Conservation (phyloP, 1,284 basidiomycete genomes). For the Irpex sp. region DNA sequence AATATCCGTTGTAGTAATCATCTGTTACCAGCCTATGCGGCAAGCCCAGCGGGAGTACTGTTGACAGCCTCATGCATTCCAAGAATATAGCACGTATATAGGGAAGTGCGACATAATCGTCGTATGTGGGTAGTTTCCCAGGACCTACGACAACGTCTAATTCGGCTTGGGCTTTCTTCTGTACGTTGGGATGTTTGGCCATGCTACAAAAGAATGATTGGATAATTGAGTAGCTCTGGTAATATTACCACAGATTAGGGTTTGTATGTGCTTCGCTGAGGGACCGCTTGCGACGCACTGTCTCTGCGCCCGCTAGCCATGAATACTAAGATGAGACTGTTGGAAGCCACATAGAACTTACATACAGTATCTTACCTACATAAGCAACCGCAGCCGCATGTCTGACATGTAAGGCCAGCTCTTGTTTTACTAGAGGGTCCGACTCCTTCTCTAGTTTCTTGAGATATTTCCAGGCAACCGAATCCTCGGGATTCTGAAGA, state of each 20-base stretch:
- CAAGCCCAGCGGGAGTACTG: background rate
- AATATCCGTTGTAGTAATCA: constrained; percentile 22
- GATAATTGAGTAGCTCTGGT: constrained; percentile 25
- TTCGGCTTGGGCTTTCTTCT: constrained; percentile 28
- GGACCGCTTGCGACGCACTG: no score
- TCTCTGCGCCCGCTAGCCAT: no score
- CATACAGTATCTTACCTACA: no score
- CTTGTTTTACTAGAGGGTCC: no score
- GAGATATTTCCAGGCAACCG: no score
- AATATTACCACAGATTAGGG: background rate
- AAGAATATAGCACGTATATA: constrained; percentile 31
- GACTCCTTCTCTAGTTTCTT: no score
- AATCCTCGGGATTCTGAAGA: no score
- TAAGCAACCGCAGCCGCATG: no score
- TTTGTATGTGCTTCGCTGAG: no score
- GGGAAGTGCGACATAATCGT: constrained; percentile 27
- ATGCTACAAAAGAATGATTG: constrained; percentile 26
- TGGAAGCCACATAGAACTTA: no score
- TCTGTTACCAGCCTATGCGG: constrained; percentile 12
- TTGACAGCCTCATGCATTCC: constrained; percentile 22
- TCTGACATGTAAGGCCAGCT: no score
- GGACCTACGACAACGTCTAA: constrained; percentile 30
- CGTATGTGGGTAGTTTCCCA: constrained; percentile 28
- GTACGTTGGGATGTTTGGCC: constrained; percentile 28
- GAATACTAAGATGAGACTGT: no score